Conservation (phyloP, 441 rosid genomes). For the Metrosideros polymorpha region DNA sequence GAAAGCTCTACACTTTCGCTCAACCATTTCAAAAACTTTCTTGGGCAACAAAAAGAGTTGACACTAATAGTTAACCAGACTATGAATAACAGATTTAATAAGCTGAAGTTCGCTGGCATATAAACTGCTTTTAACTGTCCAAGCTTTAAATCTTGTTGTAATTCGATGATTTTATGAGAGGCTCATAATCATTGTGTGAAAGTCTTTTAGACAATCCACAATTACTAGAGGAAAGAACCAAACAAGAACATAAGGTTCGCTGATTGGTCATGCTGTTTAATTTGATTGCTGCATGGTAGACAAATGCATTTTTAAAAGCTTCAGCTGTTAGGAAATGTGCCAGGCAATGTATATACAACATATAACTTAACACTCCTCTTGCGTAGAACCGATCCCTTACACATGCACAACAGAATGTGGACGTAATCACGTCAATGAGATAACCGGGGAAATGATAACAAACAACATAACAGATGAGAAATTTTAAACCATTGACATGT, state of each 20-base stretch:
- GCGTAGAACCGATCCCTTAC: neutral
- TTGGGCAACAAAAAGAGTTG: neutral
- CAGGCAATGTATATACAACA: rapidly evolving
- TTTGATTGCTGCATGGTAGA: neutral
- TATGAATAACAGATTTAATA: neutral
- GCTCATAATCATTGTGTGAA: neutral
- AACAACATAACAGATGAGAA: rapidly evolving
- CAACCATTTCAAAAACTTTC: neutral
- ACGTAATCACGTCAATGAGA: neutral
- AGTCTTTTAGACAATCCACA: neutral
- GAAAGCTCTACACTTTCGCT: neutral
- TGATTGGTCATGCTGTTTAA: neutral
- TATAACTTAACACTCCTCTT: neutral
- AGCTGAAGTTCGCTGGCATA: neutral
- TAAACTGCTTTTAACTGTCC: neutral
- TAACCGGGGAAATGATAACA: rapidly evolving
- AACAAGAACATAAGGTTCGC: neutral
- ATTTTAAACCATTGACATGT: neutral
- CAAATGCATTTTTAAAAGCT: neutral
- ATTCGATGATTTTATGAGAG: neutral
- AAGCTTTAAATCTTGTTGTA: neutral
- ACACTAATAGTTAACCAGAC: neutral
- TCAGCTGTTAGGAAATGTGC: neutral
- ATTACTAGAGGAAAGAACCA: neutral
- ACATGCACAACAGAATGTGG: neutral